phyloP scores from a whole-genome alignment of 768 basidiomycete species.

The Amanita pallidorosea region DNA sequence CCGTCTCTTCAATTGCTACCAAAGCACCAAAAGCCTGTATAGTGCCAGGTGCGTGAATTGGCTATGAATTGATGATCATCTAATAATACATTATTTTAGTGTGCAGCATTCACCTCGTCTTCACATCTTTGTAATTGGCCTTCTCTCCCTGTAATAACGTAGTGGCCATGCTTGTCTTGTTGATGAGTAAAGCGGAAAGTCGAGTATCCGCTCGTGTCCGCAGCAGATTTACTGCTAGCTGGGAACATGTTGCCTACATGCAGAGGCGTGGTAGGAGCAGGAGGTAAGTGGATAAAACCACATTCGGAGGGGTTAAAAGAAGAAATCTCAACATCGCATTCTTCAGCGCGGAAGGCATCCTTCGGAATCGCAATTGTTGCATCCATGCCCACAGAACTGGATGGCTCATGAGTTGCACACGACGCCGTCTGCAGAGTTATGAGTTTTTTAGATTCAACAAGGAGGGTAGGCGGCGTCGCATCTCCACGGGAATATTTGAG shows the following conservation, averaged over 20 bases:
- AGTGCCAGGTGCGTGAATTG: slow-evolving; percentile 73
- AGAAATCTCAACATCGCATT: slow-evolving; percentile 7
- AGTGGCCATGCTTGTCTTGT: slow-evolving; percentile 54
- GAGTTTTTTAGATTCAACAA: not conserved
- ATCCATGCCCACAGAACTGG: too few species aligned
- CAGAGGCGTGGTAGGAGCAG: slow-evolving; percentile 13
- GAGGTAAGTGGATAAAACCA: slow-evolving; percentile 31
- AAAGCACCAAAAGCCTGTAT: slow-evolving; percentile 80
- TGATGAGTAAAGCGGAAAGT: slow-evolving; percentile 59
- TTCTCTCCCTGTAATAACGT: slow-evolving; percentile 61
- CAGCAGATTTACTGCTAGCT: not conserved
- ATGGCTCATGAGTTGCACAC: not conserved
- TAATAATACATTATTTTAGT: not conserved
- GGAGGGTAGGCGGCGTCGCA: not conserved
- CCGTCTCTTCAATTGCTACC: slow-evolving; percentile 53
- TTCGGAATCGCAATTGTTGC: too few species aligned
- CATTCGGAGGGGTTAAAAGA: slow-evolving; percentile 30
- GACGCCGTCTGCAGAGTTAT: too few species aligned
- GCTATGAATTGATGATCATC: slow-evolving; percentile 25
- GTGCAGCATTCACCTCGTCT: slow-evolving; percentile 46
- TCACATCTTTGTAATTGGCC: slow-evolving; percentile 58
- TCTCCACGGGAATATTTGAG: not conserved
- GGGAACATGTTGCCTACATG: not conserved
- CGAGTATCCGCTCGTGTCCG: slow-evolving; percentile 13
- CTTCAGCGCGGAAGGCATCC: not conserved